Evolutionary conservation across 345 rosid species (phyloP).

Genomic region (Eucalyptus erythrocorys): DNA sequence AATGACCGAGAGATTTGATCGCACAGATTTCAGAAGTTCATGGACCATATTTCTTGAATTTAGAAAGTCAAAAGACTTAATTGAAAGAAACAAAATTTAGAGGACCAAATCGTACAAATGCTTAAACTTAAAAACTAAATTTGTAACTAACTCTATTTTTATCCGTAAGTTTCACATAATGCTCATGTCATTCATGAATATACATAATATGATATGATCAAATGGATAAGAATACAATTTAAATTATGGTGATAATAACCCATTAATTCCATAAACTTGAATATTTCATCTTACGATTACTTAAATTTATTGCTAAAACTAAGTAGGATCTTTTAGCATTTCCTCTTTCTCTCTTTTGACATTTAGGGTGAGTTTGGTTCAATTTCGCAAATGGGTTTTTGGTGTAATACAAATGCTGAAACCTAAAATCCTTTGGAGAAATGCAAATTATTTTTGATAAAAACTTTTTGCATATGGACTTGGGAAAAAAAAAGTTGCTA

Average conservation of each 20-base stretch:
- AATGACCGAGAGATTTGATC: not conserved
- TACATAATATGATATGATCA: not conserved
- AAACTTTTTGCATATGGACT: rapidly evolving
- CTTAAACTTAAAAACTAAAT: not conserved
- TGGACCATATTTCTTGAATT: not conserved
- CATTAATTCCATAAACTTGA: not conserved
- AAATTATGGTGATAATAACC: not conserved
- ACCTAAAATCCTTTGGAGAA: too few relatives aligned
- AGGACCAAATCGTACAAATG: not conserved
- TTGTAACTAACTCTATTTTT: not conserved
- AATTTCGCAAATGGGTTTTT: too few relatives aligned
- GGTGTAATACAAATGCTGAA: too few relatives aligned
- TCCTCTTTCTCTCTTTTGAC: not conserved
- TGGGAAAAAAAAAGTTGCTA: too few relatives aligned
- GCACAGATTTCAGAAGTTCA: not conserved
- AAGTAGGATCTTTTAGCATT: not conserved
- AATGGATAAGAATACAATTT: not conserved
- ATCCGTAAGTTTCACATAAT: not conserved
- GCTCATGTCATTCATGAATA: not conserved
- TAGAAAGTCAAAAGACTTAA: not conserved
- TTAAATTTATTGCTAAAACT: not conserved
- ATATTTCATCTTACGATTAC: not conserved
- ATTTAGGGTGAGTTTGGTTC: not conserved
- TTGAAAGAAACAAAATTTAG: not conserved
- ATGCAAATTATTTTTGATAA: too few relatives aligned